These are phyloP conservation scores for Ceratobasidium sp. DNA, from an alignment of 1,284 basidiomycete genomes.

Conservation along the genomic window DNA sequence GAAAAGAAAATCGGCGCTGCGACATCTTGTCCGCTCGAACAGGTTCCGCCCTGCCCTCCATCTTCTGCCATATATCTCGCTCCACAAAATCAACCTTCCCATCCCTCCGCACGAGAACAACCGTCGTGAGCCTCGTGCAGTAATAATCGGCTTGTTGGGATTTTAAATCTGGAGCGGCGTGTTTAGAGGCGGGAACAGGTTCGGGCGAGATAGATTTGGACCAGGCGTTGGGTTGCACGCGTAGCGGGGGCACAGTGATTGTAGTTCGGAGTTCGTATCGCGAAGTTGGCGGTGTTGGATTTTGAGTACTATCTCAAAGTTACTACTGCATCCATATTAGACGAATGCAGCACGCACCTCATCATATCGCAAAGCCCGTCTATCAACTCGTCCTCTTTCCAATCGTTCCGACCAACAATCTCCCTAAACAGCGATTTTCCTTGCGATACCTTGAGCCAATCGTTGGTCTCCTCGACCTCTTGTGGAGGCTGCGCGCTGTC, in stretches of 20 bases:
- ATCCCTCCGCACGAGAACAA: conserved; percentile 70
- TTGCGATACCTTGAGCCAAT: conserved; percentile 76
- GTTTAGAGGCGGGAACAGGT: conserved; percentile 1
- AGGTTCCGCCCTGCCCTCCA: conserved; percentile 52
- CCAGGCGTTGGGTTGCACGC: conserved; percentile 21
- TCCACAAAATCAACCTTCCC: conserved; percentile 75
- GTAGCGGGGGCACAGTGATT: conserved; percentile 46
- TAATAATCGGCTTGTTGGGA: conserved; percentile 56
- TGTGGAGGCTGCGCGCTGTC: background rate
- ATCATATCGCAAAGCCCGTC: conserved; percentile 70
- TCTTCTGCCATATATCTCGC: conserved; percentile 71
- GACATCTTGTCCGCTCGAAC: conserved; percentile 7
- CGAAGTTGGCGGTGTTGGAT: conserved; percentile 27
- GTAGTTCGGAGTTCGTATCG: conserved; percentile 47
- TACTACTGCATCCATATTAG: background rate
- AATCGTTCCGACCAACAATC: conserved; percentile 55
- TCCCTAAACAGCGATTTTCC: conserved; percentile 63
- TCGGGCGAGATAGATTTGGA: conserved; percentile 14
- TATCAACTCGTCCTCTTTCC: conserved; percentile 63
- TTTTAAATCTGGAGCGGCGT: conserved; percentile 14
- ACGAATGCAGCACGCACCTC: conserved; percentile 62
- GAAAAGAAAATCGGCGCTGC: conserved; percentile 17
- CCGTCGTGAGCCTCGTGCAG: conserved; percentile 77
- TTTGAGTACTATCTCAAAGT: conserved; percentile 18
- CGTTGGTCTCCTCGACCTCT: background rate